Base-by-base conservation (phyloP, 768 basidiomycete genomes). In the Amylocystis lapponica region DNA sequence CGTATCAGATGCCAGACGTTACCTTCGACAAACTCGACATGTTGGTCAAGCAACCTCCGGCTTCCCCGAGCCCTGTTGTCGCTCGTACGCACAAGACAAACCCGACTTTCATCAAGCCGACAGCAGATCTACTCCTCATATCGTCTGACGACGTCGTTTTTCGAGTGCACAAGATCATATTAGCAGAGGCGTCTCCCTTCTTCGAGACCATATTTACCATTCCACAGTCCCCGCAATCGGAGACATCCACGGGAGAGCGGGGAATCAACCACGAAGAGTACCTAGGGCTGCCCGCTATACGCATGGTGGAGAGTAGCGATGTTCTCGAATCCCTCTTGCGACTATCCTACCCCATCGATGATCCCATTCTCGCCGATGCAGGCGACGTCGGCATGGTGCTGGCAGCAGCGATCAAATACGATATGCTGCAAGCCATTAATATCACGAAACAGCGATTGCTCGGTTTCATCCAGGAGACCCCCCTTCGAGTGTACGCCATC, bases 111-210 rank as follows among this genome's bases (percentile, higher is more conserved):
- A 43, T 22, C 20, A 20, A 35, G 1, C 9, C 38, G 2, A 20
- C 40, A 5, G 53, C 44, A 9, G 77, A 80, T 49, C 60, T 80
- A 35, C 69, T 78, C 43, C 62, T 81, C 27, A 68, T 72, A 44
- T 75, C 76, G 4, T 74, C 73, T 39, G 78, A 80, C 54, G 55
- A 59, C 33, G 62, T 70, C 47, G 57, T 61, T 40, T 79, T 67
- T 36, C 55, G 50, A 9, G 39, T 63, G 11, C 63, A 66, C 49
- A 65, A 52, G 14, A 45, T 54, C 5, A 57, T 67, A 30, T 61
- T 67, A 16, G 53, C 56, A 11, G 54, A 65, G 14, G 54, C 65
- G 0, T 68, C 67, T 10, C 54, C 62, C 0, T 54, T 62, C 47
- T 71, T 67, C 45, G 49, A 57, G 23, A 45, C 51, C 17, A 54